phyloP scores from a whole-genome alignment of 2,329 filamentous ascomycete species.

The Colletotrichum tamarilloi region DNA sequence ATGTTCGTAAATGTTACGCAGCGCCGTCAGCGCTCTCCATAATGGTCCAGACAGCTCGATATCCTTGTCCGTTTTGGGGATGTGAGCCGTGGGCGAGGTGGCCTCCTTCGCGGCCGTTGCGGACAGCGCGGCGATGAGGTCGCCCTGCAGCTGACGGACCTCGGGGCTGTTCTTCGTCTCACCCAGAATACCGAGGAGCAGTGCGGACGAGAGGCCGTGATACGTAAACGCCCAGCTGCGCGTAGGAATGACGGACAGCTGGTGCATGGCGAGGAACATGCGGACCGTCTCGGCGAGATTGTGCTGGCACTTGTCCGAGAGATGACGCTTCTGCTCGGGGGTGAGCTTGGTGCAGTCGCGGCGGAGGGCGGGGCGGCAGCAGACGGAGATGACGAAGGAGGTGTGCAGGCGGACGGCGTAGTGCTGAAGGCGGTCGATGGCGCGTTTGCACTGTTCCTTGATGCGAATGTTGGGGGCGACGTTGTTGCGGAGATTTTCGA shows the following conservation, averaged over 20 bases:
- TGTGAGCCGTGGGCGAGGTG: constrained; percentile 63
- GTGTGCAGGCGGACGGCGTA: constrained; percentile 74
- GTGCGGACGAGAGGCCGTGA: constrained; percentile 73
- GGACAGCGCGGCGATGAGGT: constrained; percentile 72
- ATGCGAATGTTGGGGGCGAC: constrained; percentile 64
- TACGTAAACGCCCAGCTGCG: constrained; percentile 77
- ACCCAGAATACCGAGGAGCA: constrained; percentile 71
- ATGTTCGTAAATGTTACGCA: constrained; percentile 75
- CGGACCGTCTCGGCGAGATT: constrained; percentile 74
- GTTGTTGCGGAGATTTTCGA: constrained; percentile 62
- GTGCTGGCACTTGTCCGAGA: constrained; percentile 69
- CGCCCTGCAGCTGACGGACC: constrained; percentile 71
- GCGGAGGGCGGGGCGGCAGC: constrained; percentile 71
- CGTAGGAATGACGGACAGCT: constrained; percentile 73
- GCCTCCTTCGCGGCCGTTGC: constrained; percentile 73
- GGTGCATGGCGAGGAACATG: constrained; percentile 78
- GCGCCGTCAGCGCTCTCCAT: constrained; percentile 68
- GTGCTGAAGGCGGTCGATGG: constrained; percentile 71
- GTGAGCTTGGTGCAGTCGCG: constrained; percentile 63
- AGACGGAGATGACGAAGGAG: constrained; percentile 73
- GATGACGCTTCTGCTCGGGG: constrained; percentile 61
- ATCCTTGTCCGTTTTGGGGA: constrained; percentile 66
- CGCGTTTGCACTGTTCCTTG: constrained; percentile 73
- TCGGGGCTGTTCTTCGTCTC: constrained; percentile 73
- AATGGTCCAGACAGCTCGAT: constrained; percentile 72